Base-by-base conservation (phyloP, 2,329 filamentous ascomycete species). In the Fusarium redolens region DNA sequence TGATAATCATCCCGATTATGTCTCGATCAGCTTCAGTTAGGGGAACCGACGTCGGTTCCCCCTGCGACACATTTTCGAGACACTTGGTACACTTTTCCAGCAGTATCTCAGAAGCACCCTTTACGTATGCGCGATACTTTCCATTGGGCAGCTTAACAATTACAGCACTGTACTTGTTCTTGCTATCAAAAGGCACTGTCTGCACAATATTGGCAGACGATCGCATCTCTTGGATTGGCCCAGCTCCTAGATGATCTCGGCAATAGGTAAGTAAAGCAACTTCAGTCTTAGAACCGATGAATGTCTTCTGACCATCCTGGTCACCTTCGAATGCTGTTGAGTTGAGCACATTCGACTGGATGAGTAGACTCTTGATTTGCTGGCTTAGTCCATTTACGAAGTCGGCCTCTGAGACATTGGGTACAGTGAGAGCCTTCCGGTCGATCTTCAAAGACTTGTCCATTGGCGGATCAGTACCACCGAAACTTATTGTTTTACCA, bases 281-380 rank as follows among this genome's bases (percentile, higher is more conserved):
- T 72, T 89, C 87, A 2, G 87, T 89, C 79, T 89, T 89, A 55
- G 87, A 89, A 9, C 87, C 87, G 48, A 89, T 82, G 66, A 88
- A 89, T 18, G 82, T 81, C 44, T 80, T 78, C 54, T 83, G 74
- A 5, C 85, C 85, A 6, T 82, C 82, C 41, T 87, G 83, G 22
- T 85, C 82, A 10, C 86, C 85, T 69, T 89, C 87, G 54, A 89
- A 89, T 0, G 87, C 87, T 1, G 87, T 89, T 1, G 87, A 89
- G 77, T 89, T 91, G 85, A 92, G 82, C 15, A 84, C 83, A 20
- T 86, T 80, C 5, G 85, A 94, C 41, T 74, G 67, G 28, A 74
- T 93, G 61, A 93, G 92, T 74, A 93, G 94, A 68, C 93, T 91
- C 13, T 84, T 86, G 51, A 58, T 45, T 35, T 73, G 66, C 11